A percentile compares a stretch with the other conserved stretches of the same genome.
These are phyloP conservation scores for Hibiscus trionum DNA, from an alignment of 345 rosid genomes.

Conservation along the genomic window DNA sequence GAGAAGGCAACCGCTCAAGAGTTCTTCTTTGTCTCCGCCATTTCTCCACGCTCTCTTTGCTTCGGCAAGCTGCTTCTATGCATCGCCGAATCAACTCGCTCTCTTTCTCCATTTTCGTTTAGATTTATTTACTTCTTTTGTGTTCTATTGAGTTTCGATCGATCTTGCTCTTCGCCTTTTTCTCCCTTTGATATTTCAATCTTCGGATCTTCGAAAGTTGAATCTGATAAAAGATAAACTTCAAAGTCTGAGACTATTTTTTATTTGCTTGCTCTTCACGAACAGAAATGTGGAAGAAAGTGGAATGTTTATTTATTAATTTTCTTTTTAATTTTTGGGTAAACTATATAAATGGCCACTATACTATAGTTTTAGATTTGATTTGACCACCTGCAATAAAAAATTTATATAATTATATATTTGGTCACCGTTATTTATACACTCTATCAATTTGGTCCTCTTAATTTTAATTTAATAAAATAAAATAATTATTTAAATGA, in stretches of 20 bases:
- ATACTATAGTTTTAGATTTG: too few species aligned
- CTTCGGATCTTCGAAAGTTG: neutral
- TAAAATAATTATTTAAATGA: too few species aligned
- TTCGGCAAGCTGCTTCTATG: conserved; percentile 61
- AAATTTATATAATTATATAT: too few species aligned
- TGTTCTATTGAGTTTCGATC: neutral
- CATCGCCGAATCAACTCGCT: conserved; percentile 53
- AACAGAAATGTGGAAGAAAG: neutral
- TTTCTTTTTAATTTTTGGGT: neutral
- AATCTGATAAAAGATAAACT: neutral
- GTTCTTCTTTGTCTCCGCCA: conserved; percentile 78
- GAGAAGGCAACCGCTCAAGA: conserved; percentile 63
- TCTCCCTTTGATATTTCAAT: neutral
- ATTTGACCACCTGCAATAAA: too few species aligned
- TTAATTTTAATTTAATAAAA: too few species aligned
- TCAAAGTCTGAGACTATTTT: neutral
- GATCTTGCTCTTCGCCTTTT: conserved; percentile 2
- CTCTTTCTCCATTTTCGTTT: conserved; percentile 27
- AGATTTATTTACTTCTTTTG: neutral
- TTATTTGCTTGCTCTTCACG: neutral
- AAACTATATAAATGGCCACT: too few species aligned
- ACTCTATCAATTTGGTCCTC: too few species aligned
- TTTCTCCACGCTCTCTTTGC: conserved; percentile 50
- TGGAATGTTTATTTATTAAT: neutral
- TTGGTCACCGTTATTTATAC: too few species aligned